phyloP scores from a whole-genome alignment of 208 protist species.

The Leptomonas pyrrhocoris region DNA sequence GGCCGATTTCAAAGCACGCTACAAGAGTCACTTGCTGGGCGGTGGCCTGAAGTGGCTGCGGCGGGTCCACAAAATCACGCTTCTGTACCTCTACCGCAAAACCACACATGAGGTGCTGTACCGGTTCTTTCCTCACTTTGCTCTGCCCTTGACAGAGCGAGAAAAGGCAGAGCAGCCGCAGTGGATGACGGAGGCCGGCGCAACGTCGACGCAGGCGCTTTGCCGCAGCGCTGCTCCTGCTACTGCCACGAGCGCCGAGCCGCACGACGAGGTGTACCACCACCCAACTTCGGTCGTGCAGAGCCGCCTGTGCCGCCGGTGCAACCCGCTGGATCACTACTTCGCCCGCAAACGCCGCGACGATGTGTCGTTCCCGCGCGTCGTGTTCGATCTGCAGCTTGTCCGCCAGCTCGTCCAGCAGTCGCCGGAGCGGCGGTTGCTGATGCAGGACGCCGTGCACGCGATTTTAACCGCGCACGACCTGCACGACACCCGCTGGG shows the following conservation, averaged over 20 bases:
- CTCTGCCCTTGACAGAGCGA: slow-evolving; percentile 37
- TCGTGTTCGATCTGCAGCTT: slow-evolving; percentile 60
- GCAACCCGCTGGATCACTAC: slow-evolving; percentile 61
- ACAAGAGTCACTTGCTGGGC: slow-evolving; percentile 36
- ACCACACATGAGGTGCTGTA: slow-evolving; percentile 24
- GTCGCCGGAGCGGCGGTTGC: slow-evolving; percentile 64
- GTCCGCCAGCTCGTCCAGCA: slow-evolving; percentile 50
- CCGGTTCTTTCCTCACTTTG: slow-evolving; percentile 53
- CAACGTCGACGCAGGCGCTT: neutral
- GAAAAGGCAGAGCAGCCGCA: slow-evolving; percentile 34
- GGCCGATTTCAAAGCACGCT: slow-evolving; percentile 25
- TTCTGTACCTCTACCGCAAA: slow-evolving; percentile 39
- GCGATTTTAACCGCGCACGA: slow-evolving; percentile 60
- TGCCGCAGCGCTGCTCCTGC: neutral
- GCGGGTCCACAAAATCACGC: slow-evolving; percentile 19
- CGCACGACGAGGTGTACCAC: neutral
- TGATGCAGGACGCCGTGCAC: slow-evolving; percentile 72
- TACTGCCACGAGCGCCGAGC: neutral
- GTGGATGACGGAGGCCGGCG: neutral
- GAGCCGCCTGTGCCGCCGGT: slow-evolving; percentile 10
- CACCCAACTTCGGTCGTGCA: neutral
- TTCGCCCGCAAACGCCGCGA: slow-evolving; percentile 48
- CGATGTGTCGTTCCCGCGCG: slow-evolving; percentile 20
- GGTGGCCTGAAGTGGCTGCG: slow-evolving; percentile 26
- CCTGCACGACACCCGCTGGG: slow-evolving; percentile 20